These are phyloP conservation scores for Sordaria brevicollis DNA, from an alignment of 495 filamentous ascomycete species.

Conservation along the genomic window DNA sequence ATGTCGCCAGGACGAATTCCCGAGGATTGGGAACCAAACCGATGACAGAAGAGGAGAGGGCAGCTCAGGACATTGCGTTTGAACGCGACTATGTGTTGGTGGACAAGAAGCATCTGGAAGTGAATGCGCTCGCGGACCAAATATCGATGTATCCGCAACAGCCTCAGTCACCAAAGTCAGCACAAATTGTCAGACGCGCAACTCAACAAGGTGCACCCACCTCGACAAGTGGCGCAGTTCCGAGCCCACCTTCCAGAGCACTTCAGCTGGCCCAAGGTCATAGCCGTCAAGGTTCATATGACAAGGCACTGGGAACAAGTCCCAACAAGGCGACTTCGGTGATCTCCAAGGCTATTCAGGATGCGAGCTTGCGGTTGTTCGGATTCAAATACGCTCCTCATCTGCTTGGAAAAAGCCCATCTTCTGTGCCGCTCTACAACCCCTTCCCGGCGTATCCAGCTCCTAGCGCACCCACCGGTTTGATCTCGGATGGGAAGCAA, in stretches of 20 bases:
- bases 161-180: constrained; percentile 32
- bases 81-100: constrained; percentile 92
- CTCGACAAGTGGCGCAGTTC: constrained; percentile 47
- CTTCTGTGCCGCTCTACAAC: constrained; percentile 67
- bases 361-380: constrained; percentile 79
- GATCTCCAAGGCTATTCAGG: constrained; percentile 88
- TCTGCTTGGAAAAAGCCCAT: constrained; percentile 55
- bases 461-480: constrained; percentile 36
- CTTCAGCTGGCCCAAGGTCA: constrained; percentile 59
- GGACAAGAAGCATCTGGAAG: constrained; percentile 88
- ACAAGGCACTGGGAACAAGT: constrained; percentile 64
- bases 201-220: constrained; percentile 58
- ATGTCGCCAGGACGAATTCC: constrained; percentile 2
- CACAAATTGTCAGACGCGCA: constrained; percentile 36
- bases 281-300: constrained; percentile 62
- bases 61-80: constrained; percentile 79
- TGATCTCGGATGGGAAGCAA: constrained; percentile 59
- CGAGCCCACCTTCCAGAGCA: constrained; percentile 46
- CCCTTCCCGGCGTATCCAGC: constrained; percentile 79
- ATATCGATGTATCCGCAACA: constrained; percentile 65
- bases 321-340: constrained; percentile 75
- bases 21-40: constrained; percentile 23
- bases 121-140: constrained; percentile 95
- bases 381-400: constrained; percentile 61
- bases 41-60: constrained; percentile 54